A percentile compares a stretch with the other conserved stretches of the same genome.
phyloP scores from a whole-genome alignment of 306 rosid genomes.

The Cucurbita ficifolia region DNA sequence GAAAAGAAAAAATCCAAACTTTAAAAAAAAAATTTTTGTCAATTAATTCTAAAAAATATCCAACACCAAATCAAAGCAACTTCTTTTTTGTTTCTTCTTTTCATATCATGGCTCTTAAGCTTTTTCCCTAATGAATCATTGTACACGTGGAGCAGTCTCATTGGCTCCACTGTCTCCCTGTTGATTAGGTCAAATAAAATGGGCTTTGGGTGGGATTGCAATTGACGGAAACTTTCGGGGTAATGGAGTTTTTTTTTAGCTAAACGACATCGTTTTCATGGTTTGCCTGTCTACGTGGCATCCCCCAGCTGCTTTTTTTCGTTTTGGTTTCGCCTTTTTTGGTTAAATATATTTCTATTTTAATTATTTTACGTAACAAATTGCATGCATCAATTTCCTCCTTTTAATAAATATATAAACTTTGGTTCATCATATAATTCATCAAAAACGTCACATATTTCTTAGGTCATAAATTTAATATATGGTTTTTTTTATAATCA shows the following conservation, averaged over 20 bases:
- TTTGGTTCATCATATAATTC: not conserved
- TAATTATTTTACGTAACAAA: not conserved
- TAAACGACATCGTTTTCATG: not conserved
- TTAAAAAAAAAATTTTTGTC: no score
- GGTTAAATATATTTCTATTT: not conserved
- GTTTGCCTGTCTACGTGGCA: not conserved
- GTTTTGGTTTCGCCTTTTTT: not conserved
- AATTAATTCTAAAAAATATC: not conserved
- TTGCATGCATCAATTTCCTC: not conserved
- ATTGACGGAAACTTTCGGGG: not conserved
- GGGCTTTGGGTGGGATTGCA: slow-evolving; percentile 19
- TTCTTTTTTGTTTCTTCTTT: not conserved
- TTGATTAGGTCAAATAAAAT: slow-evolving; percentile 21
- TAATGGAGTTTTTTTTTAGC: not conserved
- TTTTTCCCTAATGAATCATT: not conserved
- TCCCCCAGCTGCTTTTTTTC: not conserved
- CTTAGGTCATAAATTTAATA: not conserved
- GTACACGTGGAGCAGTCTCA: slow-evolving; percentile 5
- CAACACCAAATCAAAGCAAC: not conserved
- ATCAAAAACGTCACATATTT: not conserved
- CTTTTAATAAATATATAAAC: not conserved
- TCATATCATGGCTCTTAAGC: not conserved
- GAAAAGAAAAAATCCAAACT: not conserved
- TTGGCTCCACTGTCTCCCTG: slow-evolving; percentile 1
- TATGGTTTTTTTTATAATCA: not conserved